Conservation (phyloP, 2,329 filamentous ascomycete genomes). For the Knufia petricola region DNA sequence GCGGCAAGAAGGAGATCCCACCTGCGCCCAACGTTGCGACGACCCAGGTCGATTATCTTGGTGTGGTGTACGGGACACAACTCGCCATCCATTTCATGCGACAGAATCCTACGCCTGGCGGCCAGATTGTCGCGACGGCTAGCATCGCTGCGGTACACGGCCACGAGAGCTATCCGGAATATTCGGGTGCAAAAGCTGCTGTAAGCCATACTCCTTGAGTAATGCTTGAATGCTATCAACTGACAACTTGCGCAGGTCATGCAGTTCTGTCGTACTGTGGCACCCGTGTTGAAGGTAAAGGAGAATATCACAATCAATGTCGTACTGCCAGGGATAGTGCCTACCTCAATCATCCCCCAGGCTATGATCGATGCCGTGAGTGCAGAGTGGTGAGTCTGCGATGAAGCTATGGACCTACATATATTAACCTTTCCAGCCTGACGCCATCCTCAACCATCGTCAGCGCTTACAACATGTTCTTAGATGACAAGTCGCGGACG, state of each 20-base stretch:
- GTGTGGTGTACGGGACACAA: slow-evolving; percentile 27
- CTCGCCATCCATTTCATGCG: slow-evolving; percentile 29
- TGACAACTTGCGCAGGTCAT: neutral
- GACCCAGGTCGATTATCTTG: slow-evolving; percentile 26
- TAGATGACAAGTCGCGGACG: neutral
- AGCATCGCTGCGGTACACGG: slow-evolving; percentile 26
- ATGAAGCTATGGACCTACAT: too few relatives aligned
- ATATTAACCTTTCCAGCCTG: too few relatives aligned
- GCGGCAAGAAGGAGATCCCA: slow-evolving; percentile 13
- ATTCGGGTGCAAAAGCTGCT: slow-evolving; percentile 33
- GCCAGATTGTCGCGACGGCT: slow-evolving; percentile 26
- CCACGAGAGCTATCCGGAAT: slow-evolving; percentile 28
- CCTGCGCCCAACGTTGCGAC: slow-evolving; percentile 26
- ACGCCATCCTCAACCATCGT: neutral
- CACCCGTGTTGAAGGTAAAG: too few relatives aligned
- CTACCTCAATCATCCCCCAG: too few relatives aligned
- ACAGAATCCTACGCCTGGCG: slow-evolving; percentile 12
- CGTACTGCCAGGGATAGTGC: too few relatives aligned
- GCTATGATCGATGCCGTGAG: too few relatives aligned
- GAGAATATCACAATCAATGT: too few relatives aligned
- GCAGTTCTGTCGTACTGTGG: neutral
- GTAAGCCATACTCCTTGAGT: too few relatives aligned
- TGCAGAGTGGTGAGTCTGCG: neutral
- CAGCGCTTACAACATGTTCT: neutral
- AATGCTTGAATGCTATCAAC: neutral